Percentiles rank a stretch among this genome's conserved stretches.
These are phyloP conservation scores for Globisporangium nunn DNA, from an alignment of 352 stramenopile genomes.

Conservation along the genomic window DNA sequence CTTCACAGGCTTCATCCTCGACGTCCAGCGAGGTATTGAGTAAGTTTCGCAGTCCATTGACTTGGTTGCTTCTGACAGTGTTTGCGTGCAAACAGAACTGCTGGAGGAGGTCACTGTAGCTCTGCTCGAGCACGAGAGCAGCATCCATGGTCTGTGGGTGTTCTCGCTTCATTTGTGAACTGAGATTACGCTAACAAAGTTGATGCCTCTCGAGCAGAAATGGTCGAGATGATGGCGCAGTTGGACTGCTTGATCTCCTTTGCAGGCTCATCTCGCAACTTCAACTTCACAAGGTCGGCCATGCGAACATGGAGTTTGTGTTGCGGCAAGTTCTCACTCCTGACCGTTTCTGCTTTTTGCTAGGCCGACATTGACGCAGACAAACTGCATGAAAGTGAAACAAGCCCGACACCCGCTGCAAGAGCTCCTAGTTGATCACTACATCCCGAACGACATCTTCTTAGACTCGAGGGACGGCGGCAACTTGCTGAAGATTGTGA, in stretches of 20 bases:
- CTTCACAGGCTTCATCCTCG: conserved; percentile 62
- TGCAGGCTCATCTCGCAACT: conserved; percentile 47
- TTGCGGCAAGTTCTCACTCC: background rate
- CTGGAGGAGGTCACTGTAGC: conserved; percentile 68
- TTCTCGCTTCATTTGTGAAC: background rate
- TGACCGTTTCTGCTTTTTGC: background rate
- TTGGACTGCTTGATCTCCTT: conserved; percentile 74
- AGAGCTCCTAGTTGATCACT: conserved; percentile 76
- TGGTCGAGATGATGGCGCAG: conserved; percentile 52
- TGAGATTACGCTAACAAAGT: background rate
- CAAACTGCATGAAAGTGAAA: conserved; percentile 40
- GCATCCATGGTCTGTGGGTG: conserved; percentile 40
- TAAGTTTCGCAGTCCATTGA: background rate
- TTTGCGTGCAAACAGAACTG: conserved; percentile 31
- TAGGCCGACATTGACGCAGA: conserved; percentile 44
- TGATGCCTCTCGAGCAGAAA: conserved; percentile 31
- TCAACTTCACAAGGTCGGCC: conserved; percentile 63
- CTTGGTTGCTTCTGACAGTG: background rate
- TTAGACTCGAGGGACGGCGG: conserved; percentile 21
- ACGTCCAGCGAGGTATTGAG: conserved; percentile 61
- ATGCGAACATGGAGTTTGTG: no score
- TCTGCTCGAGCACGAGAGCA: conserved; percentile 62
- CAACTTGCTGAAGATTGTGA: conserved; percentile 59
- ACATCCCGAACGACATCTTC: conserved; percentile 74
- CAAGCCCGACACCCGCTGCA: conserved; percentile 76